phyloP scores from a whole-genome alignment of 192 early-diverging fungal species.

The Oehlia diaphana region DNA sequence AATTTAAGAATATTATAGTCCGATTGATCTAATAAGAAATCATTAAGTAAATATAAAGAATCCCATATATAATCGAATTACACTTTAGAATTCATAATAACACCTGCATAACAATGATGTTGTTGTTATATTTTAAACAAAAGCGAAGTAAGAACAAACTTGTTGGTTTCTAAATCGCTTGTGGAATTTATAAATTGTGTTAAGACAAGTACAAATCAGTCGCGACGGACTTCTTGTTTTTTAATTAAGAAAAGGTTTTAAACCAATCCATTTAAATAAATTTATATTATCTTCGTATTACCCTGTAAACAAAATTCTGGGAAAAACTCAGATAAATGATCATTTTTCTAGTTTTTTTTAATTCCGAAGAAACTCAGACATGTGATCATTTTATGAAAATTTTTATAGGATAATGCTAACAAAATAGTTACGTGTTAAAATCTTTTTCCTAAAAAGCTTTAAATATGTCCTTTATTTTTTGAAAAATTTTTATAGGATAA shows the following conservation, averaged over 20 bases:
- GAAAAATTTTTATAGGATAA: too few relatives aligned
- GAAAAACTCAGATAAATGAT: too few relatives aligned
- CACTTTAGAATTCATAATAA: neutral
- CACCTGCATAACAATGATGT: neutral
- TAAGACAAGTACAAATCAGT: neutral
- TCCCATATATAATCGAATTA: too few relatives aligned
- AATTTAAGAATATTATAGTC: neutral
- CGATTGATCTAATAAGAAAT: neutral
- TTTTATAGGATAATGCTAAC: too few relatives aligned
- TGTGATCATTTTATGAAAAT: too few relatives aligned
- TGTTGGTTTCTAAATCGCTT: neutral
- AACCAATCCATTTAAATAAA: neutral
- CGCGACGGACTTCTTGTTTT: neutral
- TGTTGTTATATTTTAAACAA: conserved; percentile 1
- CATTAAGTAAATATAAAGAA: neutral
- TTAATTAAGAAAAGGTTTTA: neutral
- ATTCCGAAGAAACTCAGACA: too few relatives aligned
- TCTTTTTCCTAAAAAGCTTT: neutral
- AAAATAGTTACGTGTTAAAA: neutral
- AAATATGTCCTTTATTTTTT: too few relatives aligned
- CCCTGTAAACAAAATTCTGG: too few relatives aligned
- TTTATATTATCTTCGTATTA: too few relatives aligned
- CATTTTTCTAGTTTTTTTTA: too few relatives aligned
- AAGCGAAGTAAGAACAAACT: neutral
- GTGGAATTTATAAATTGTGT: neutral